Evolutionary conservation across 495 filamentous ascomycete genomes (phyloP).

Genomic region (Oleoguttula mirabilis): DNA sequence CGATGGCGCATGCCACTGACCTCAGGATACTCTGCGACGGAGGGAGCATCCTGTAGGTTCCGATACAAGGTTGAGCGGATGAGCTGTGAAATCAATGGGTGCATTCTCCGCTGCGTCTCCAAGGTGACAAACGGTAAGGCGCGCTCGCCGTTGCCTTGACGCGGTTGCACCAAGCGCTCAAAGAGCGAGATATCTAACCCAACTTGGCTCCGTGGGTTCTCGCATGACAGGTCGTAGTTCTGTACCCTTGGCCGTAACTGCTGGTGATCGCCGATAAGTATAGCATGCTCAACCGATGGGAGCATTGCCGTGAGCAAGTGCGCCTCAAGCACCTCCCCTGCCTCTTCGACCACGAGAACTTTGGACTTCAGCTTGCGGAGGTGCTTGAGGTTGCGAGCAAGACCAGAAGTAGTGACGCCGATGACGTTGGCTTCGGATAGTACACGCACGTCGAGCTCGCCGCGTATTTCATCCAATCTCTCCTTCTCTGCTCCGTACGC

Average conservation of each 20-base stretch:
- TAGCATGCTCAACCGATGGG: conserved; percentile 57
- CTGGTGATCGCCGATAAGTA: conserved; percentile 66
- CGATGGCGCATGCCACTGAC: conserved; percentile 53
- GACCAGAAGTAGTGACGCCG: conserved; percentile 61
- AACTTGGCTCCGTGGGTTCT: conserved; percentile 46
- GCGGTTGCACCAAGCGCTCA: conserved; percentile 52
- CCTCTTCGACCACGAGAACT: conserved; percentile 66
- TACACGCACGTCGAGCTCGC: conserved; percentile 42
- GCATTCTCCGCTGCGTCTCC: conserved; percentile 65
- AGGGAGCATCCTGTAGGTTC: conserved; percentile 43
- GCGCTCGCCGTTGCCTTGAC: conserved; percentile 13
- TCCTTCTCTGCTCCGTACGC: conserved; percentile 29
- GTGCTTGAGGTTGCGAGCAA: conserved; percentile 52
- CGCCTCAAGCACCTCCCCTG: conserved; percentile 63
- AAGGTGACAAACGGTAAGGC: conserved; percentile 46
- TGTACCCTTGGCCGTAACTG: conserved; percentile 61
- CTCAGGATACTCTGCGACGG: conserved; percentile 46
- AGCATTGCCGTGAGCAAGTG: conserved; percentile 57
- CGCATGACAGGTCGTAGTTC: conserved; percentile 50
- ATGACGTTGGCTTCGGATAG: conserved; percentile 50
- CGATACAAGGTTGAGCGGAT: conserved; percentile 54
- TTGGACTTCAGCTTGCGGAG: conserved; percentile 51
- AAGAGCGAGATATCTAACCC: conserved; percentile 57
- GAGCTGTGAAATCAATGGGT: conserved; percentile 52
- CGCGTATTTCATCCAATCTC: conserved; percentile 28